Evolutionary conservation across 768 basidiomycete species (phyloP), one percentile per base, ranked within the genome.

Genomic region (Daedaleopsis nitida): DNA sequence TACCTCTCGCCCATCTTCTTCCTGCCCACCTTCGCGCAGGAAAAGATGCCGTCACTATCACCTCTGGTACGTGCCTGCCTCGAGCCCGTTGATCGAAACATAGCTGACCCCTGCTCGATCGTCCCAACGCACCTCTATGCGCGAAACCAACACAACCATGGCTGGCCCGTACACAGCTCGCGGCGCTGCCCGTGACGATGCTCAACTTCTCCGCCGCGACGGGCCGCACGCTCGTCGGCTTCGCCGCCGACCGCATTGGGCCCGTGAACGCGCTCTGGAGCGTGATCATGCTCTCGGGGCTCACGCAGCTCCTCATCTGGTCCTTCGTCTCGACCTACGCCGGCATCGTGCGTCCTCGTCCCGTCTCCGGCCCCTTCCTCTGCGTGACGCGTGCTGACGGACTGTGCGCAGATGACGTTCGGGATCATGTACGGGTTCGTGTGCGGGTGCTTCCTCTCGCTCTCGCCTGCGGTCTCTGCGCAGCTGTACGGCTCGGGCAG

Each of bases 361-460:
- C 38, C 52, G 7, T n/a, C 37, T n/a, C 17, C 12, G 37, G 39
- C 21, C 6, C 13, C 16, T 7, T 21, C 47, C 52, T 35, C 45
- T 42, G 39, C 39, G 39, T 13, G 13, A 38, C 39, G 39, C 10
- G 17, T 13, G 11, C 39, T 17, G 39, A 42, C 39, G 24, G 19
- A 32, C 17, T 37, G 49, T 3, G 24, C 19, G 23, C 23, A 69
- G 68, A 70, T 78, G 49, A 67, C 66, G n/a, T 74, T 75, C 55
- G 69, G 70, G 34, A 66, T 76, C 23, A n/a, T 75, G 27, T 73
- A 74, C 58, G 77, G 77, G 7, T 68, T 74, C 52, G 70, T 76
- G 43, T 76, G 77, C 54, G 74, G 73, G 19, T 74, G 74, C 64
- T 77, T 75, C 65, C 65, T 76, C 45, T 73, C 73, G 50, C 70